Conservation (phyloP, 768 basidiomycete species). For the Cystoderma amianthinum region DNA sequence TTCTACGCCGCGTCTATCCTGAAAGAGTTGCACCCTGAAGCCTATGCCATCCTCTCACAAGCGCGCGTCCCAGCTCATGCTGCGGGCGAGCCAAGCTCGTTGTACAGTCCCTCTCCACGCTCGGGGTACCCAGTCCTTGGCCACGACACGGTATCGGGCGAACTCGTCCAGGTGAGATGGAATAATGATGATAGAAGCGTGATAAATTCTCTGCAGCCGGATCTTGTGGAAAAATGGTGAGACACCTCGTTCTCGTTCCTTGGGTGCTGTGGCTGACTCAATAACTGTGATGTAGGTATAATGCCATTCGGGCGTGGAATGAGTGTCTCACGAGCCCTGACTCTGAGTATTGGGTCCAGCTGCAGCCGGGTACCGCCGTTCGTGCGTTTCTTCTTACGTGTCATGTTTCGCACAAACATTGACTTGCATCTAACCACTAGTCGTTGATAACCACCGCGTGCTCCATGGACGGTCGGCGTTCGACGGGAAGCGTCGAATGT, state of each 20-base stretch:
- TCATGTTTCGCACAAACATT: neutral
- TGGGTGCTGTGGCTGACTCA: neutral
- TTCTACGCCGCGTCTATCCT: slow-evolving; percentile 87
- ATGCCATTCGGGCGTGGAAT: slow-evolving; percentile 78
- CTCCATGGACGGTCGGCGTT: slow-evolving; percentile 93
- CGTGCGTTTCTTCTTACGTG: slow-evolving; percentile 30
- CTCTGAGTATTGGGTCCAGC: slow-evolving; percentile 87
- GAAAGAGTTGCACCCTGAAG: slow-evolving; percentile 61
- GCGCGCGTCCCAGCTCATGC: slow-evolving; percentile 80
- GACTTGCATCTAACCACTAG: slow-evolving; percentile 31
- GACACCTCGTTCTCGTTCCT: slow-evolving; percentile 3
- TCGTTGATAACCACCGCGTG: slow-evolving; percentile 90
- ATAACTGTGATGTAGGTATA: slow-evolving; percentile 44
- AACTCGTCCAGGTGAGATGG: slow-evolving; percentile 80
- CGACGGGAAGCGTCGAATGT: slow-evolving; percentile 83
- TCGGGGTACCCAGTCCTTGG: slow-evolving; percentile 65
- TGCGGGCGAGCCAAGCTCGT: slow-evolving; percentile 60
- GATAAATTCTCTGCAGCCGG: slow-evolving; percentile 52
- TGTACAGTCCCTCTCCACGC: slow-evolving; percentile 53
- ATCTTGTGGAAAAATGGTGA: slow-evolving; percentile 71
- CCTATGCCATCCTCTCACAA: slow-evolving; percentile 61
- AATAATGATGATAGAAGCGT: slow-evolving; percentile 92
- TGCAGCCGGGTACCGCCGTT: slow-evolving; percentile 82
- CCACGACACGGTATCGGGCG: slow-evolving; percentile 53
- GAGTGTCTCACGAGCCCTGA: slow-evolving; percentile 67